Evolutionary conservation across 1,139 yeast species (phyloP).

Genomic region (Torulaspora pretoriensis): DNA sequence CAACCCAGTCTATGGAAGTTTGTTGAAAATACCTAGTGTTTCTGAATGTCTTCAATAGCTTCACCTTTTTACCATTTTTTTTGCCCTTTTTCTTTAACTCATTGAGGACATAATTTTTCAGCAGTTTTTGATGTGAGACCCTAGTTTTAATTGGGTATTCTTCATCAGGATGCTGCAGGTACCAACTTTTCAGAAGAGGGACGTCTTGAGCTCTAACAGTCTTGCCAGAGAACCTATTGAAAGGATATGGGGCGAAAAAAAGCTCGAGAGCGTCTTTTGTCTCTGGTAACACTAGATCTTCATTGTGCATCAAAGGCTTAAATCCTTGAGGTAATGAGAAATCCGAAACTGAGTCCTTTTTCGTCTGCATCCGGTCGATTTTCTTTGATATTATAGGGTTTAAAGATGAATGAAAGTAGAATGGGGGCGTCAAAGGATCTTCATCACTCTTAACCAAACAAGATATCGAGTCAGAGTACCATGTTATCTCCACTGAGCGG

Average conservation of each 20-base stretch:
- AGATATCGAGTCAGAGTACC: slow-evolving; percentile 60
- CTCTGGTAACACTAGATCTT: slow-evolving; percentile 44
- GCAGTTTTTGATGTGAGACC: slow-evolving; percentile 79
- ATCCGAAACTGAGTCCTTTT: slow-evolving; percentile 30
- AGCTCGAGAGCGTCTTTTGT: slow-evolving; percentile 59
- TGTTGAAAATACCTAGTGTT: slow-evolving; percentile 85
- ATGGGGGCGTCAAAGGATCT: slow-evolving; percentile 53
- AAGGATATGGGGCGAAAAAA: slow-evolving; percentile 83
- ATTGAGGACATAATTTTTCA: slow-evolving; percentile 70
- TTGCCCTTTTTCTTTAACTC: slow-evolving; percentile 52
- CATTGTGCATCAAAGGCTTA: slow-evolving; percentile 48
- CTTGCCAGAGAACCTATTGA: slow-evolving; percentile 65
- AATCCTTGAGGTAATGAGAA: slow-evolving; percentile 42
- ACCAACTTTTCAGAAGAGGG: slow-evolving; percentile 79
- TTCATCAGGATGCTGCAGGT: slow-evolving; percentile 58
- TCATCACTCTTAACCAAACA: slow-evolving; percentile 45
- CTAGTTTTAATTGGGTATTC: slow-evolving; percentile 70
- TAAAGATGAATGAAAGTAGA: slow-evolving; percentile 49
- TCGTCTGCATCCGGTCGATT: slow-evolving; percentile 24
- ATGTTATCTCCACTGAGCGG: slow-evolving; percentile 53
- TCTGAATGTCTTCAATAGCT: slow-evolving; percentile 63
- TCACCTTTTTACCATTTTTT: slow-evolving; percentile 46
- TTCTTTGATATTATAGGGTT: slow-evolving; percentile 52
- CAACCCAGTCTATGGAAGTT: slow-evolving; percentile 96
- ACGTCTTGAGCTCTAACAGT: slow-evolving; percentile 88